Percentiles rank a stretch among this genome's conserved stretches.
Evolutionary conservation across 257 asterid genomes (phyloP).

Genomic region (Jasminum sambac): DNA sequence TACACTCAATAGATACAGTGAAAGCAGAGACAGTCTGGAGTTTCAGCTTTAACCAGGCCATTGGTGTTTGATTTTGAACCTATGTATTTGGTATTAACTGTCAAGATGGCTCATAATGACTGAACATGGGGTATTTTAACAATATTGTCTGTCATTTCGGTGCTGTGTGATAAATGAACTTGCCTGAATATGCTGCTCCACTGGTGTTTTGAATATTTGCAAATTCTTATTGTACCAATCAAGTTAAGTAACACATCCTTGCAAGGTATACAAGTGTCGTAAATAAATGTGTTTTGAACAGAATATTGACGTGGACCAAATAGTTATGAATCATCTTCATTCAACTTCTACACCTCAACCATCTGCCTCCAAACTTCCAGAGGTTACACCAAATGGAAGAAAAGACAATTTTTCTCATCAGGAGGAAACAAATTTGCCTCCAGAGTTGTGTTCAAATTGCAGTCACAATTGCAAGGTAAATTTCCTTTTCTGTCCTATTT

Average conservation of each 20-base stretch:
- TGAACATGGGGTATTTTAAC: neutral
- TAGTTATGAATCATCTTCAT: conserved; percentile 69
- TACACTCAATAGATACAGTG: conserved; percentile 13
- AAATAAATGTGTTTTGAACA: conserved; percentile 32
- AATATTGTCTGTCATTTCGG: conserved; percentile 2
- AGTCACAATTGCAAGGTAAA: conserved; percentile 77
- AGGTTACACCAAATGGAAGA: conserved; percentile 53
- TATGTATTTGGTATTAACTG: neutral
- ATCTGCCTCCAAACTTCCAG: conserved; percentile 64
- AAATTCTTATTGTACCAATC: conserved; percentile 7
- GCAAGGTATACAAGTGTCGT: neutral
- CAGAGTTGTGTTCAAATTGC: conserved; percentile 69
- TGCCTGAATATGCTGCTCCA: neutral
- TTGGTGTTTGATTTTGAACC: conserved; percentile 4
- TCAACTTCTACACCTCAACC: conserved; percentile 76
- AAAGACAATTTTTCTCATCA: conserved; percentile 26
- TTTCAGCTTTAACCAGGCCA: conserved; percentile 11
- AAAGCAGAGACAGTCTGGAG: conserved; percentile 11
- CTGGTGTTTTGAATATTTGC: neutral
- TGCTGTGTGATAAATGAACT: neutral
- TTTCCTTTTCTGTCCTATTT: conserved; percentile 15
- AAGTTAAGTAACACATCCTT: conserved; percentile 12
- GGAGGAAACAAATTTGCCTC: conserved; percentile 56
- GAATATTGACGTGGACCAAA: conserved; percentile 83
- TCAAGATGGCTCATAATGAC: conserved; percentile 6